These are phyloP conservation scores for Melanomma pulvis-pyrius DNA, from an alignment of 495 filamentous ascomycete species.

Conservation along the genomic window DNA sequence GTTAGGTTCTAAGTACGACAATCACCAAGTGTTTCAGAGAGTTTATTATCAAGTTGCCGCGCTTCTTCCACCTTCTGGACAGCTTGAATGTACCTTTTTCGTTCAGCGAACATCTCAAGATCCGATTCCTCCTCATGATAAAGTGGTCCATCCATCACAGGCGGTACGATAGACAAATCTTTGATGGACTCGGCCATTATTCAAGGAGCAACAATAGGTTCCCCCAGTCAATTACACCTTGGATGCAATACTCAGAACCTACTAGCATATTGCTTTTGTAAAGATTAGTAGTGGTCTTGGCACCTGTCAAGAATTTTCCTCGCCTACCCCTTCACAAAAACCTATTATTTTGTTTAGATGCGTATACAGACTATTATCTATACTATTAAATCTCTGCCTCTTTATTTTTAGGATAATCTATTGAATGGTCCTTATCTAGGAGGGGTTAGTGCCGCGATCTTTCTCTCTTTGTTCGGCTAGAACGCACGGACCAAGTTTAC, in stretches of 20 bases:
- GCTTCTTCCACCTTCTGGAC: not conserved
- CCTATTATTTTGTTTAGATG: no score
- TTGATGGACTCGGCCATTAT: not conserved
- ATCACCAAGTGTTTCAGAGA: not conserved
- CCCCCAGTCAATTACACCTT: not conserved
- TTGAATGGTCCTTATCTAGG: no score
- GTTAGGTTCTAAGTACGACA: not conserved
- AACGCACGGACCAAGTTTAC: no score
- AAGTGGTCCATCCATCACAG: not conserved
- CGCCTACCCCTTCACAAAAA: no score
- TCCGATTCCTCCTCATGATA: not conserved
- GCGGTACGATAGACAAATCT: not conserved
- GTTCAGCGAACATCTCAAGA: not conserved
- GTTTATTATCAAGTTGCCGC: no score
- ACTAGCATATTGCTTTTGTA: not conserved
- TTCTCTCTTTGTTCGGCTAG: no score
- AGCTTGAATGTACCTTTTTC: not conserved
- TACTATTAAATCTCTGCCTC: no score
- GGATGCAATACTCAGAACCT: not conserved
- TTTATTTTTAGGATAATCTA: no score
- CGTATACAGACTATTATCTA: no score
- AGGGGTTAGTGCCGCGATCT: no score
- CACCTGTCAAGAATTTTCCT: no score
- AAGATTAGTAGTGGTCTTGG: no score
- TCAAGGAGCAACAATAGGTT: not conserved